Base-by-base conservation (phyloP, 345 rosid species). In the Moricandia arvensis region DNA sequence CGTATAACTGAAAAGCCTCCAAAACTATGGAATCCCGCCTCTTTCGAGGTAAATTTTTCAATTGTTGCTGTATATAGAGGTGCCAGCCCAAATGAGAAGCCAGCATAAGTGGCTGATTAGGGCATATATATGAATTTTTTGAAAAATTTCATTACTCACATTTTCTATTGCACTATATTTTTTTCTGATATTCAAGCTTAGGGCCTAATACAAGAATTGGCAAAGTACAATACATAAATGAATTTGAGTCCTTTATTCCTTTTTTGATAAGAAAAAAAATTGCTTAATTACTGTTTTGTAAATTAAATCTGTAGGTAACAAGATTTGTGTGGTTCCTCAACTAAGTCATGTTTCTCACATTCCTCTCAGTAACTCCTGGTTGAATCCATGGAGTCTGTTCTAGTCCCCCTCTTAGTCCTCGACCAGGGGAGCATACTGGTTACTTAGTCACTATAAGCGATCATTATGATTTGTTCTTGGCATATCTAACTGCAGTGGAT, bases 241-340 rank as follows among this genome's bases (percentile, higher is more conserved):
- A 53, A 7, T 51, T 16, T 47, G 53, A 15, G n/a, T 51, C 6
- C 17, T 16, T 29, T 29, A 29, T 29, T 29, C 31, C 31, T 2
- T 29, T 29, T 21, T 2, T 21, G 24, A 21, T 21, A 21, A 21
- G 24, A 21, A 21, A 21, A 30, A 31, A 11, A 2, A 29, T 29
- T 41, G 10, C 62, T 70, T 29, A 21, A 21, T 29, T 75, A 30
- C n/a, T 65, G 78, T 29, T 66, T 11, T 76, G 45, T 41, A 27
- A 18, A 49, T 64, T 72, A 29, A 29, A n/a, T n/a, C 3, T 29
- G 67, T 82, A 90, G 96, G 93, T 15, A 90, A 90, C 78, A 86
- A 75, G 81, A 71, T 27, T 80, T 88, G 4, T 88, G 96, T 24
- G 93, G 82, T 13, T 13, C 70, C 75, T 38, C 96, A 93, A 24